Evolutionary conservation across 2,329 filamentous ascomycete genomes (phyloP), one percentile per base, ranked within the genome.

Genomic region (Neospermospora avenae): DNA sequence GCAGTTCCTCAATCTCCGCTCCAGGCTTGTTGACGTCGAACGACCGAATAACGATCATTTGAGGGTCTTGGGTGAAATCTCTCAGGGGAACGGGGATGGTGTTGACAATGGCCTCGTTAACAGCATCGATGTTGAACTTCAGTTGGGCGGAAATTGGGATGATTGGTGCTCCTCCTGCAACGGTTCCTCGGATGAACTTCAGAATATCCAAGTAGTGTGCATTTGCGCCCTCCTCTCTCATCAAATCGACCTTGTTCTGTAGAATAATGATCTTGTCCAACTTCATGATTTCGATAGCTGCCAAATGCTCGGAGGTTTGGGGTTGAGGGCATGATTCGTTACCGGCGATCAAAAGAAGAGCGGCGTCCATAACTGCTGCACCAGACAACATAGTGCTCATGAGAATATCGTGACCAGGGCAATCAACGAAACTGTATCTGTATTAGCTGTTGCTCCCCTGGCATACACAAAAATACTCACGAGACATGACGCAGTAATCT

Each of bases 311-410:
- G 24, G 93, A 97, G 18, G 95, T 99, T 79, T 99, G 95, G 54
- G 95, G 95, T 78, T 99, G 95, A 35, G 95, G 95, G 81, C 95
- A 98, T 55, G 91, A 87, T 88, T 99, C 95, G 80, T 99, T 99
- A 75, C 95, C 95, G 64, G 95, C 95, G 74, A 99, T 97, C 57
- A 99, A 84, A 58, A 99, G 86, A 62, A 99, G 85, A 18, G 95
- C 95, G 67, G 95, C 95, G 78, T 99, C 95, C 95, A 99, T 99
- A 84, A 99, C 95, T 66, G 95, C 95, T 71, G 95, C 95, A 73
- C 95, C 95, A 74, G 95, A 99, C 83, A 99, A 88, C 95, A 99
- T 99, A 71, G 95, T 99, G 79, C 93, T 98, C 95, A 99, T 99
- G 76, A 99, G 93, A 92, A 99, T 99, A 80, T 99, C 95, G 90